phyloP scores from a whole-genome alignment of 768 basidiomycete genomes.

The Lepiota venenata region DNA sequence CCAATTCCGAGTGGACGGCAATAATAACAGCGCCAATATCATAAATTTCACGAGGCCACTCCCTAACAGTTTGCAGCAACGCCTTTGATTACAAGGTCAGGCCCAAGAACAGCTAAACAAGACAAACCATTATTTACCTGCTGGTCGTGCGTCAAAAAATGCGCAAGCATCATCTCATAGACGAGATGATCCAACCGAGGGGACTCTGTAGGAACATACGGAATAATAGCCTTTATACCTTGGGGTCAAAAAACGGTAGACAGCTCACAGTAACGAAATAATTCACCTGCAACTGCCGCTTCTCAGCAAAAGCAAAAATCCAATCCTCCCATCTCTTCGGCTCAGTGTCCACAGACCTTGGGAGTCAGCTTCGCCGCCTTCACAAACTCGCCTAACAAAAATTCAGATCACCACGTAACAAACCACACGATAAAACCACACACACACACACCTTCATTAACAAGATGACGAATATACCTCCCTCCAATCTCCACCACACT shows the following conservation, averaged over 20 bases:
- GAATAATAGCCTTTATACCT: slow-evolving; percentile 74
- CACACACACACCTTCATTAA: slow-evolving; percentile 75
- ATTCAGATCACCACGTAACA: neutral
- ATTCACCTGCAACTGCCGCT: slow-evolving; percentile 72
- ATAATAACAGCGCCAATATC: slow-evolving; percentile 84
- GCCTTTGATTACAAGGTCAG: slow-evolving; percentile 40
- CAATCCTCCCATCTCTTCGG: slow-evolving; percentile 90
- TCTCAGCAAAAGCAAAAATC: slow-evolving; percentile 88
- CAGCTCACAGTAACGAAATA: neutral
- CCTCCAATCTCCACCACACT: slow-evolving; percentile 73
- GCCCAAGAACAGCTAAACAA: neutral
- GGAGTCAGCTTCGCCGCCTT: slow-evolving; percentile 83
- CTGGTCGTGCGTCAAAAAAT: slow-evolving; percentile 79
- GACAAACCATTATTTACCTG: slow-evolving; percentile 36
- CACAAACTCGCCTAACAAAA: slow-evolving; percentile 43
- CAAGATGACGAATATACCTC: slow-evolving; percentile 83
- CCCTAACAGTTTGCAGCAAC: slow-evolving; percentile 71
- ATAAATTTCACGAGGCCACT: slow-evolving; percentile 92
- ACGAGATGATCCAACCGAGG: slow-evolving; percentile 82
- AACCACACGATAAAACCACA: neutral
- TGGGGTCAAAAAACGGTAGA: neutral
- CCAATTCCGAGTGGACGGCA: slow-evolving; percentile 82
- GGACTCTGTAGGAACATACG: slow-evolving; percentile 78
- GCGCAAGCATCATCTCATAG: slow-evolving; percentile 92
- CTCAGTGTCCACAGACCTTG: slow-evolving; percentile 81